These are phyloP conservation scores for Wickerhamiella nectarea DNA, from an alignment of 805 yeast genomes.

Conservation along the genomic window DNA sequence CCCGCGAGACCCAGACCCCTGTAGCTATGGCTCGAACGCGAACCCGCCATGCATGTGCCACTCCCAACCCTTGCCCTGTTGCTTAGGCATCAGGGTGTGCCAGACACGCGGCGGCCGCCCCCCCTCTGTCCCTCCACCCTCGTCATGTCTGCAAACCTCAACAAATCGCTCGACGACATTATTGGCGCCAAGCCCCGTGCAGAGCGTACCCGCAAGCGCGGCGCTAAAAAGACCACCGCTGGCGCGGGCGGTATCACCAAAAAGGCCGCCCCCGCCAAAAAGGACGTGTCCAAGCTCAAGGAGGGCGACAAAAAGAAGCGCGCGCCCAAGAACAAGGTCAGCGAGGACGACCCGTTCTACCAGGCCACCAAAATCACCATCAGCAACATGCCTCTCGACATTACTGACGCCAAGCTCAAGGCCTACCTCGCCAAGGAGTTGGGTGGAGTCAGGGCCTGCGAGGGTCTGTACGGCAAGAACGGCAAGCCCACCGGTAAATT, in stretches of 20 bases:
- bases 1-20: too few relatives aligned
- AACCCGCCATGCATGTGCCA: too few relatives aligned
- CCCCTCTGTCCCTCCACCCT: neutral
- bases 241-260: slow-evolving; percentile 22
- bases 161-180: slow-evolving; percentile 90
- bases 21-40: too few relatives aligned
- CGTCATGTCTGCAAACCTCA: slow-evolving; percentile 42
- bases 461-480: slow-evolving; percentile 66
- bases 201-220: slow-evolving; percentile 6
- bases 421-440: slow-evolving; percentile 79
- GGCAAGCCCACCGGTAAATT: slow-evolving; percentile 91
- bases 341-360: slow-evolving; percentile 31
- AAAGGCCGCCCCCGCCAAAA: slow-evolving; percentile 16
- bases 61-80: too few relatives aligned
- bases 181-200: slow-evolving; percentile 39
- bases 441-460: slow-evolving; percentile 66
- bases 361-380: slow-evolving; percentile 67
- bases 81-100: neutral
- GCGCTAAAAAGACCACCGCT: slow-evolving; percentile 16
- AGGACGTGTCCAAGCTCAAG: slow-evolving; percentile 23
- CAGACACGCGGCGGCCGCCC: neutral
- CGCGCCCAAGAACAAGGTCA: slow-evolving; percentile 13
- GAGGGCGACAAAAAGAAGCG: slow-evolving; percentile 11
- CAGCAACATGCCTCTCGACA: slow-evolving; percentile 41
- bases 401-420: slow-evolving; percentile 27